Evolutionary conservation across 139 green algal genomes (phyloP), one percentile per base, ranked within the genome.

Genomic region (Closterium sp.): DNA sequence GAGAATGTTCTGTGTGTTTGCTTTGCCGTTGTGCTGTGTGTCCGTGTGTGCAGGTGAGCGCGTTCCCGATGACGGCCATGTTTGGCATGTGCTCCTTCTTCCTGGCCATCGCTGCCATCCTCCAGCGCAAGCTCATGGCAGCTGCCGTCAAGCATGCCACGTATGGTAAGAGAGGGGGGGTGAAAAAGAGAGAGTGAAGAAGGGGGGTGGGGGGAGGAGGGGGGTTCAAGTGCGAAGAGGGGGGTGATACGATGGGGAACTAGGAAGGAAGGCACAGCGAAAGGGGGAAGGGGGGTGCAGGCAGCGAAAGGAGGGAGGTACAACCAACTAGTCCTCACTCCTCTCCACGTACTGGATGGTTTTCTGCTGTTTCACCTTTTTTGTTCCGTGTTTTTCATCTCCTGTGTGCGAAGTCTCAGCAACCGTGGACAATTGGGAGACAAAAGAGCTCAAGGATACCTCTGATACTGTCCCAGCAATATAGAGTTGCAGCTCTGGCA

Each of bases 61-160:
- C 93, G 5, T 97, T 98, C 76, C 96, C 97, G 0, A 94, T 99
- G 84, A 94, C 94, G 5, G 93, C 95, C 87, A 99, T 99, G 97
- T 99, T 99, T 91, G 97, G 95, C 64, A 97, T 99, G 96, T 99
- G 97, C 93, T 88, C 96, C 7, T 87, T 95, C 31, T 98, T 99
- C 95, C 94, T 99, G 33, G 31, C 95, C 9, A 64, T 93, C 5
- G 89, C 90, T 55, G 84, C 32, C 28, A 55, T 94, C 25, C 91
- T 94, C 35, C 91, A 94, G 36, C 84, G 55, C 19, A 28, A 88
- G 19, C 88, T 94, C 64, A 43, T 87, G 81, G 43, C 43, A 69
- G 43, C 43, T 69, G 43, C 43, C 1, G 43, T 69, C 43, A 69
- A 69, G 43, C 43, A 69, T 69, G 43, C 43, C 43, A 25, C 43